Base-by-base conservation (phyloP, 2,329 filamentous ascomycete species). In the Aspergillus texensis region DNA sequence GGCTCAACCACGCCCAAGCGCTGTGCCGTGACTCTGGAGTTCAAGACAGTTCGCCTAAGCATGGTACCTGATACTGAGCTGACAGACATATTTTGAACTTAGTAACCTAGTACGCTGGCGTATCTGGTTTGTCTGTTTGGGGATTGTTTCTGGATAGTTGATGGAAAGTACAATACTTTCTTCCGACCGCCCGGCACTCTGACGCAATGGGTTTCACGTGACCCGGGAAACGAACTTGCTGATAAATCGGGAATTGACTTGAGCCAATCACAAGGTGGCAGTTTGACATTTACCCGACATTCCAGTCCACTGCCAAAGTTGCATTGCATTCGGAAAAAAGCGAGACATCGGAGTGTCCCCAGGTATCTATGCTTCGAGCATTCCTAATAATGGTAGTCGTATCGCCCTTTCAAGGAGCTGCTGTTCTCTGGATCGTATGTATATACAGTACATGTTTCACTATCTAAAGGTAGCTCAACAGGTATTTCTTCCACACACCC, bases 181-280 rank as follows among this genome's bases (percentile, higher is more conserved):
- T 64, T 66, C 62, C 63, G 64, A 45, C 50, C 36, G 45, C 48
- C 62, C 62, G 62, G 58, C 62, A 41, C 68, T 74, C 72, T 76
- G 74, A 76, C 72, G 74, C 73, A 76, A 76, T 76, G 34, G 24
- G 6, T 9, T 39, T 53, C 74, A 76, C 69, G 72, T 75, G 74
- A 72, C 30, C 0, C 26, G 3, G 43, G 24, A 6, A 32, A 36
- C 21, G 24, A 28, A 24, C 36, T 54, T 34, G 66, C 70, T 76
- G 72, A 76, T 72, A 74, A 75, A 76, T 73, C 36, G 6, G 26
- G n/a, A 14, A 12, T 10, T 30, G 24, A 3, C 21, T 28, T 8
- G 28, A 28, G n/a, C 73, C 70, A 75, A 74, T 74, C 54, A 71
- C 43, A 65, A 59, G 12, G 11, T 28, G 58, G 30, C 41, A 39